A percentile compares a stretch with the other conserved stretches of the same genome.
These are phyloP conservation scores for Geotrichum restrictum DNA, from an alignment of 1,139 yeast species.

Conservation along the genomic window DNA sequence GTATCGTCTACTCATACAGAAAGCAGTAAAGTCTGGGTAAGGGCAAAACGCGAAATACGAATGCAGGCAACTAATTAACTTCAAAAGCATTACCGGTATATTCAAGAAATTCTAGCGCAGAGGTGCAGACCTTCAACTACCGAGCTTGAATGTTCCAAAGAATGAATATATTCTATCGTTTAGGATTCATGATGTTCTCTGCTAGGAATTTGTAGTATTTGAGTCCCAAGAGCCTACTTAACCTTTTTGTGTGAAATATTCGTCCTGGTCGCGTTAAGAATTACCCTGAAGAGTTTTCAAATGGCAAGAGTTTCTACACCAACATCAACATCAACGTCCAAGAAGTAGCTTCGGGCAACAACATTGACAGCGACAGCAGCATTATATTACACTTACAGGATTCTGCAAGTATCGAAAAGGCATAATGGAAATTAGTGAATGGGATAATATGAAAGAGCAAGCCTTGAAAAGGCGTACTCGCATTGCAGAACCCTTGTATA, in stretches of 20 bases:
- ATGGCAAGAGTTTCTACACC: conserved; percentile 65
- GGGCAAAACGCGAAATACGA: conserved; percentile 4
- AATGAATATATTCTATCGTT: no score
- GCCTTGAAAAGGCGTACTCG: background rate
- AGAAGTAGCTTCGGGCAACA: conserved; percentile 51
- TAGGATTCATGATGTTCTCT: no score
- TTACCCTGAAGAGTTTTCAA: background rate
- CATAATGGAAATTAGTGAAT: background rate
- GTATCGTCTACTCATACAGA: no score
- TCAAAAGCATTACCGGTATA: background rate
- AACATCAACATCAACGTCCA: conserved; percentile 79
- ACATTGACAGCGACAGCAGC: no score
- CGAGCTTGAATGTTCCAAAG: no score
- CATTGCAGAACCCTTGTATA: conserved; percentile 36
- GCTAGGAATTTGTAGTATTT: no score
- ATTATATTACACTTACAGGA: conserved; percentile 87
- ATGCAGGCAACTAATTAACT: background rate
- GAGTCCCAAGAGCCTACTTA: no score
- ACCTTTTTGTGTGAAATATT: background rate
- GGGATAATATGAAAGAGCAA: background rate
- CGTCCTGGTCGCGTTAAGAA: background rate
- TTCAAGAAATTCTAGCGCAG: background rate
- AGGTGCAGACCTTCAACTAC: no score
- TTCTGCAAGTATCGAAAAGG: conserved; percentile 48
- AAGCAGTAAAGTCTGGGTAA: no score